phyloP scores from a whole-genome alignment of 345 rosid species.

The Salix brachista region DNA sequence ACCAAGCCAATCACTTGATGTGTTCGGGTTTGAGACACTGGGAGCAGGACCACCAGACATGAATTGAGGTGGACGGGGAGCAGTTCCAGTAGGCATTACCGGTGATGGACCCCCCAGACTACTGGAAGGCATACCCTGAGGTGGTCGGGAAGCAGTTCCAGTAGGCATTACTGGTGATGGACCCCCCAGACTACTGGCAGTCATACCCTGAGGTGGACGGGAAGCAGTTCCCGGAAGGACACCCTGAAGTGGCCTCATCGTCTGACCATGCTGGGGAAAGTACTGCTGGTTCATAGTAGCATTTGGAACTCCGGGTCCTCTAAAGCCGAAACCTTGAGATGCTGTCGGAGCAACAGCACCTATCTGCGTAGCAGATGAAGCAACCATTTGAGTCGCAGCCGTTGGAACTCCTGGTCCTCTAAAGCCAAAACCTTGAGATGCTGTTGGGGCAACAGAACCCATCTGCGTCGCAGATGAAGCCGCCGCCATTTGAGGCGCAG shows the following conservation, averaged over 20 bases:
- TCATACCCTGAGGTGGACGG: conserved; percentile 41
- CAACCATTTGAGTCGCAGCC: conserved; percentile 17
- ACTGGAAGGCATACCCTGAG: conserved; percentile 21
- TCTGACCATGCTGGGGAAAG: conserved; percentile 55
- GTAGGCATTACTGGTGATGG: conserved; percentile 36
- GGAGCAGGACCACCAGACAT: conserved; percentile 35
- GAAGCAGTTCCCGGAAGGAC: conserved; percentile 45
- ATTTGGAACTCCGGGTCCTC: conserved; percentile 62
- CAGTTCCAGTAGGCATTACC: conserved; percentile 29
- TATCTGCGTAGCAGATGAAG: conserved; percentile 35
- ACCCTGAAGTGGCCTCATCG: conserved; percentile 50
- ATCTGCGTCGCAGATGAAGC: conserved; percentile 35
- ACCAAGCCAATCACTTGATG: conserved; percentile 51
- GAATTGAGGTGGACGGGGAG: conserved; percentile 42
- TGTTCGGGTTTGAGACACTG: conserved; percentile 28
- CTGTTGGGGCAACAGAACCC: conserved; percentile 30
- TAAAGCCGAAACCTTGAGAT: conserved; percentile 48
- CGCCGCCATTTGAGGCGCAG: conserved; percentile 18
- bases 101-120: conserved; percentile 43
- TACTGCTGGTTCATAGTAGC: conserved; percentile 38
- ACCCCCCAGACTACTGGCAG: conserved; percentile 47
- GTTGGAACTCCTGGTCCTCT: conserved; percentile 33
- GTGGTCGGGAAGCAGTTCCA: conserved; percentile 35
- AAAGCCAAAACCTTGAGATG: conserved; percentile 47
- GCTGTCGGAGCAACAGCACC: conserved; percentile 29